Conservation (phyloP, 2,329 filamentous ascomycete genomes). For the Lasiodiplodia hormozganensis region DNA sequence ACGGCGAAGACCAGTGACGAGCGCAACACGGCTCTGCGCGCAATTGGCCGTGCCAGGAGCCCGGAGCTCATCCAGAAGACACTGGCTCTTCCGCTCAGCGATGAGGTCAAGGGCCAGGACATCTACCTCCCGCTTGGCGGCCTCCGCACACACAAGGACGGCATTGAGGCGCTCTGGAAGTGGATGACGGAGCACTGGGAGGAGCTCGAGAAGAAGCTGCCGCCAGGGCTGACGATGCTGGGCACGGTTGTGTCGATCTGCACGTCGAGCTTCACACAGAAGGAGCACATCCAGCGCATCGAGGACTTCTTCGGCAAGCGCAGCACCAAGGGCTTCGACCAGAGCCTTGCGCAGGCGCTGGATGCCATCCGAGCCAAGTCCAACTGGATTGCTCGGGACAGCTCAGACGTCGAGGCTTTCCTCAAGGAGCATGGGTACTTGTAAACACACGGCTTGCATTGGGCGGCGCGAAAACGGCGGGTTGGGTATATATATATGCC, state of each 20-base stretch:
- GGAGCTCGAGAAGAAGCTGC: conserved; percentile 78
- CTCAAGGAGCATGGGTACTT: conserved; percentile 71
- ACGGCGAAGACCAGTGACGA: conserved; percentile 81
- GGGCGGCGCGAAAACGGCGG: conserved; percentile 18
- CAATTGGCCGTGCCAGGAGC: conserved; percentile 78
- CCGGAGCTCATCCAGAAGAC: conserved; percentile 83
- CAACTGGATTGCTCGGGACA: conserved; percentile 79
- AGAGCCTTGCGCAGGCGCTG: conserved; percentile 86
- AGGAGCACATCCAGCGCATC: conserved; percentile 77
- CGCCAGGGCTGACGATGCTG: conserved; percentile 85
- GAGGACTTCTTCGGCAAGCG: conserved; percentile 81
- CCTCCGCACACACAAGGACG: conserved; percentile 76
- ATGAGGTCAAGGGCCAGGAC: conserved; percentile 91
- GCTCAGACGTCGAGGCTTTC: conserved; percentile 77
- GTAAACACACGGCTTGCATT: conserved; percentile 31
- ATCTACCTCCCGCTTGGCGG: conserved; percentile 87
- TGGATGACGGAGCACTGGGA: conserved; percentile 93
- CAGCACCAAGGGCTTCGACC: conserved; percentile 87
- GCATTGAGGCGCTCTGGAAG: conserved; percentile 78
- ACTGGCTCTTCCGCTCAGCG: conserved; percentile 74
- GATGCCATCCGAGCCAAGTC: conserved; percentile 86
- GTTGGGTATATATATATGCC: background rate
- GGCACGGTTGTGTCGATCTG: conserved; percentile 83
- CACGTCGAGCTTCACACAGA: conserved; percentile 79
- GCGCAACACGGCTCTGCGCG: conserved; percentile 88